These are phyloP conservation scores for Bipolaris bicolor DNA, from an alignment of 2,329 filamentous ascomycete species.

Conservation along the genomic window DNA sequence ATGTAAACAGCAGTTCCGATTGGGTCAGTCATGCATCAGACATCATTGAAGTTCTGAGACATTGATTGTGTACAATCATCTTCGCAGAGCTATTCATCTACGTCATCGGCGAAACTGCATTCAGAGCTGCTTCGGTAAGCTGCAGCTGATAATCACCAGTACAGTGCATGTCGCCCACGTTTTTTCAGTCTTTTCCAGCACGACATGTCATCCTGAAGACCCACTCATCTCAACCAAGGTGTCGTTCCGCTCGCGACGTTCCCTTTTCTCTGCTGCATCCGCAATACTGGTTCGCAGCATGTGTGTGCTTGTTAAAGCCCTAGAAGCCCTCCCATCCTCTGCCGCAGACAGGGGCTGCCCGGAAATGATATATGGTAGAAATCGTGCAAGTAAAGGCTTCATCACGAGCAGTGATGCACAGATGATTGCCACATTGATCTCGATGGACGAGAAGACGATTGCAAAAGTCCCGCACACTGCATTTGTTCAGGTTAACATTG, in stretches of 20 bases:
- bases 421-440: conserved; percentile 54
- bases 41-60: not conserved
- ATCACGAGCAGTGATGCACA: conserved; percentile 54
- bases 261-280: conserved; percentile 16
- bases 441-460: conserved; percentile 50
- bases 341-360: conserved; percentile 24
- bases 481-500: not conserved
- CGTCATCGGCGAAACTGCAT: conserved; percentile 22
- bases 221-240: conserved; percentile 8
- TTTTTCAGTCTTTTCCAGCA: conserved; percentile 1
- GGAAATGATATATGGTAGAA: conserved; percentile 42
- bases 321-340: conserved; percentile 20
- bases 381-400: conserved; percentile 49
- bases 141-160: not conserved
- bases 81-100: conserved; percentile 11
- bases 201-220: not conserved
- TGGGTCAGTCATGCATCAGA: not conserved
- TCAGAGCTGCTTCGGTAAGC: conserved; percentile 7
- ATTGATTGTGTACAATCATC: not conserved
- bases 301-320: conserved; percentile 22
- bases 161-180: conserved; percentile 1
- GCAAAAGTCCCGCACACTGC: conserved; percentile 49
- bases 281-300: conserved; percentile 6
- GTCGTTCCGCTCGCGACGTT: conserved; percentile 14
- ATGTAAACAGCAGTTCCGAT: not conserved